Percentiles rank a stretch among this genome's conserved stretches.
Conservation (phyloP, 495 filamentous ascomycete species). For the Trichoderma erinaceum region DNA sequence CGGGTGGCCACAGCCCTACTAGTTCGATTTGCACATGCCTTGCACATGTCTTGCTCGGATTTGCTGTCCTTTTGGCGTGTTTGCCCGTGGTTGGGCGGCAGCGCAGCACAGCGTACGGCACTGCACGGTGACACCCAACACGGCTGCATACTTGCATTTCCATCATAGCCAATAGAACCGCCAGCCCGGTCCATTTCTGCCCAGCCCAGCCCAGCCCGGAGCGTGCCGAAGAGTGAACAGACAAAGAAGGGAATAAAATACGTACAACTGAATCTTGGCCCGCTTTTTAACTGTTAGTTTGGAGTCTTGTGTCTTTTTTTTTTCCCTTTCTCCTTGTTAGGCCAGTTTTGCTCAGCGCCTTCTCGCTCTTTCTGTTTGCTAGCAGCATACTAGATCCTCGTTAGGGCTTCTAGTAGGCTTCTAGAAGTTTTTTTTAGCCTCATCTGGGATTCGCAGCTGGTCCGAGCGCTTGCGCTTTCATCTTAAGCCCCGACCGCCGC, state of each 20-base stretch:
- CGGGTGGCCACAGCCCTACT: no score
- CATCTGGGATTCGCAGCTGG: not conserved
- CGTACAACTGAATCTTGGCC: not conserved
- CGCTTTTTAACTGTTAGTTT: not conserved
- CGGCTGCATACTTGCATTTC: no score
- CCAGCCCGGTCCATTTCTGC: not conserved
- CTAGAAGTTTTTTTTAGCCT: constrained; percentile 3
- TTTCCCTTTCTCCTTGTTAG: not conserved
- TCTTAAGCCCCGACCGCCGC: constrained; percentile 8
- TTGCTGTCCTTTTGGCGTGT: no score
- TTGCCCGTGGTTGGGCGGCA: no score
- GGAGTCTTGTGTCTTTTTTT: not conserved
- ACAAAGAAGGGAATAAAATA: not conserved
- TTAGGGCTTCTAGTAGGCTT: not conserved
- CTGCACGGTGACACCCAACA: no score
- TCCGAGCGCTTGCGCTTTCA: constrained; percentile 1
- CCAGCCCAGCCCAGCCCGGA: not conserved
- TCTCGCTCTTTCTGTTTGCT: not conserved
- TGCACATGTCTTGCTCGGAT: no score
- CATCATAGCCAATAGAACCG: not conserved
- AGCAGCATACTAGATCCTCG: not conserved
- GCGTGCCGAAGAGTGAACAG: not conserved
- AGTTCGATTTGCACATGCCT: no score
- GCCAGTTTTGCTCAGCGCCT: not conserved
- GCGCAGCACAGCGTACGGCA: no score